Percentiles rank a stretch among this genome's conserved stretches.
Evolutionary conservation across 345 rosid species (phyloP).

Genomic region (Camelina sativa): DNA sequence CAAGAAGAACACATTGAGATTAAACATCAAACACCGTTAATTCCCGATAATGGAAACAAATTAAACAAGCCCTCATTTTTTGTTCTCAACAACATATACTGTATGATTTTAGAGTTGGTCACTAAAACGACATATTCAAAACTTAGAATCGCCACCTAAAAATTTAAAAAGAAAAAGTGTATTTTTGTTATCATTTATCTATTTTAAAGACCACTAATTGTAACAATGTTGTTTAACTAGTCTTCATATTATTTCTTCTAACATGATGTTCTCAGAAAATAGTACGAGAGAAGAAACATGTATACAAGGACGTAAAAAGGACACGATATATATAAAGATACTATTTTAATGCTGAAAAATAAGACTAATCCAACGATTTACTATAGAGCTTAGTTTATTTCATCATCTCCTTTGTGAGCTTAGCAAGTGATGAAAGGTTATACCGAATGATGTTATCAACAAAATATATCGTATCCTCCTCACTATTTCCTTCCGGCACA

Average conservation of each 20-base stretch:
- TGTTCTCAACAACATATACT: too few species aligned
- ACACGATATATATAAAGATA: background rate
- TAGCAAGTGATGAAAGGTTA: slow-evolving; percentile 70
- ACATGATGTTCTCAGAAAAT: too few species aligned
- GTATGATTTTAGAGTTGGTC: too few species aligned
- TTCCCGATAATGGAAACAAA: too few species aligned
- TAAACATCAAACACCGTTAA: too few species aligned
- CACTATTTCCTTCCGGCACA: slow-evolving; percentile 61
- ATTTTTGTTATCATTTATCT: too few species aligned
- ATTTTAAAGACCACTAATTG: background rate
- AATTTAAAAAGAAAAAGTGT: too few species aligned
- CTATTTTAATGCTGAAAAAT: background rate
- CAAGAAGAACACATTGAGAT: too few species aligned
- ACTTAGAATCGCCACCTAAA: too few species aligned
- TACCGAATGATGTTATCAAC: slow-evolving; percentile 58
- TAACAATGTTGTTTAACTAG: background rate
- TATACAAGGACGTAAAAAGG: background rate
- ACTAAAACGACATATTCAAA: too few species aligned
- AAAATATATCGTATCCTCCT: slow-evolving; percentile 61
- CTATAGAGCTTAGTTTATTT: background rate
- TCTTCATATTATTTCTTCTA: background rate
- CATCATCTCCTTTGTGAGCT: slow-evolving; percentile 52
- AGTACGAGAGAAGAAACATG: background rate
- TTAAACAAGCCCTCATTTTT: too few species aligned
- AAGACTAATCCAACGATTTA: background rate